Evolutionary conservation across 2,329 filamentous ascomycete species (phyloP), one percentile per base, ranked within the genome.

Genomic region (Raffaelea deltoideospora): DNA sequence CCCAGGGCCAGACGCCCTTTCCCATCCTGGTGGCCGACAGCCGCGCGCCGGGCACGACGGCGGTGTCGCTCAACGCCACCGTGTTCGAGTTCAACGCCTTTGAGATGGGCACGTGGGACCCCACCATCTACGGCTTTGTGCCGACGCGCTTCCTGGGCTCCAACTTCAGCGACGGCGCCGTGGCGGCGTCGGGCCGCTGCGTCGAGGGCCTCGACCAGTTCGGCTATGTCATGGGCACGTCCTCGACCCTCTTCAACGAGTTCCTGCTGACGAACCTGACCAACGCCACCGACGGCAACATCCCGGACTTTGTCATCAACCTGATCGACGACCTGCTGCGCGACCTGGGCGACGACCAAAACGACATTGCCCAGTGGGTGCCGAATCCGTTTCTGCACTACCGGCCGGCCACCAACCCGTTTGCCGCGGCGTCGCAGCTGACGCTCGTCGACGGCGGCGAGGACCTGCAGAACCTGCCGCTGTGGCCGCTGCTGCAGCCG

Each of bases 181-280:
- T 90, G 17, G 58, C 69, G n/a, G n/a, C 15, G 28, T 17, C 8
- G 0, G 51, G 60, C 10, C 27, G 35, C 31, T 94, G 87, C 50
- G 67, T 92, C 14, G 64, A 69, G 8, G 87, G 87, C 1, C 86
- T 86, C 44, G 87, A 94, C 56, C 86, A 86, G 47, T 70, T 71
- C 19, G 83, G 83, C 7, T 94, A 72, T 50, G 63, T 93, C 20
- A 85, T 93, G 73, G 86, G 86, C 35, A 93, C 86, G 0, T 85
- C 79, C 18, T 84, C 78, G 1, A 79, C 81, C 1, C 65, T 94
- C 2, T 94, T 94, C 67, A 94, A 93, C 59, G 64, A 76, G 48
- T 70, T 82, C 48, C 58, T 93, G 15, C 63, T 86, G 3, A 58
- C 72, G 10, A 61, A 88, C 38, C 69, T 83, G 44, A 54, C 53